Evolutionary conservation across 1,284 basidiomycete species (phyloP), one percentile per base, ranked within the genome.

Genomic region (Lignosus rhinocerotis): DNA sequence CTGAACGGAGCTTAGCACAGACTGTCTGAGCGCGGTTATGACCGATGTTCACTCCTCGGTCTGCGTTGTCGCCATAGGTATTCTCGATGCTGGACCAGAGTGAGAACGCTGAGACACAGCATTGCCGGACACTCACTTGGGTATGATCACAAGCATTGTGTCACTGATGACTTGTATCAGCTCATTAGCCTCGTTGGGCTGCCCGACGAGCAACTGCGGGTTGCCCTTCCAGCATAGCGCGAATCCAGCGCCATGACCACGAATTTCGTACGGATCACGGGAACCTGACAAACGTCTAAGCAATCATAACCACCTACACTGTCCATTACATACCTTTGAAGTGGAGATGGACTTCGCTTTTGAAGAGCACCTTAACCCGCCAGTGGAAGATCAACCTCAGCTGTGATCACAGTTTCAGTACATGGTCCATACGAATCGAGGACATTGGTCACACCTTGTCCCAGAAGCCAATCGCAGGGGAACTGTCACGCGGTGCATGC

Each of bases 401-500:
- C 87, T 98, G 33, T 21, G 14, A 4, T 17, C 8, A 38, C 19
- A 2, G 16, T 8, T 8, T 38, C 11, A 36, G 21, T n/a, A 12
- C 2, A 6, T n/a, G 3, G 8, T 14, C 32, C 8, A 3, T n/a
- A 5, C 30, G 41, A 17, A 3, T 6, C 14, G 30, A 39, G 16
- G 1, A 34, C 11, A 5, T 10, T 25, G 2, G 21, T 62, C 70
- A 60, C 60, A 85, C 88, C 77, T 90, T 90, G 67, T 98, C 96
- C 96, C 96, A 98, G 73, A 98, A 98, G 2, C 94, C 96, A 55
- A 96, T 73, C 25, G 86, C 82, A 12, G 93, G 90, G 6, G 94
- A 96, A n/a, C 87, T 82, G 74, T 99, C 96, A 39, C 86, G 84
- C 36, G 93, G 87, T 12, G 92, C 82, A 63, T 88, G 88, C 0